A percentile compares a stretch with the other conserved stretches of the same genome.
Evolutionary conservation across 495 filamentous ascomycete genomes (phyloP).

Genomic region (Aspergillus diversus): DNA sequence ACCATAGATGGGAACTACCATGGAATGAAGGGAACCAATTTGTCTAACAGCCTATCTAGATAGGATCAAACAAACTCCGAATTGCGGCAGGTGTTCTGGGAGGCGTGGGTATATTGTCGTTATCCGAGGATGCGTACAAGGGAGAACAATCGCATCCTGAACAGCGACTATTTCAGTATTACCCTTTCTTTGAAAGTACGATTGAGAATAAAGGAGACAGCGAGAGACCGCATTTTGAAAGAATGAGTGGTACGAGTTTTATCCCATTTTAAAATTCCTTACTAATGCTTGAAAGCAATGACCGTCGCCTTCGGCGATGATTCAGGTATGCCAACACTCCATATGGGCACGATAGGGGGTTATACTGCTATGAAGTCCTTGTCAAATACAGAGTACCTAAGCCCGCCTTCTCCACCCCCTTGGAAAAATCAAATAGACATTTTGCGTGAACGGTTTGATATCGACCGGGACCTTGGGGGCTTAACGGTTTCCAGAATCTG

Average conservation of each 20-base stretch:
- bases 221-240: conserved; percentile 29
- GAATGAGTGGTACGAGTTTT: conserved; percentile 36
- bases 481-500: conserved; percentile 48
- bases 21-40: background rate
- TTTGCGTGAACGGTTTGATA: conserved; percentile 46
- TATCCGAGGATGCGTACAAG: conserved; percentile 25
- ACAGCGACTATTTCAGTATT: conserved; percentile 23
- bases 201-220: conserved; percentile 16
- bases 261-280: background rate
- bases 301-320: conserved; percentile 22
- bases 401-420: conserved; percentile 15
- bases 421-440: conserved; percentile 42
- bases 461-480: conserved; percentile 49
- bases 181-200: conserved; percentile 24
- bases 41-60: conserved; percentile 25
- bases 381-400: conserved; percentile 1
- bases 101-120: conserved; percentile 29
- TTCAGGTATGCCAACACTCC: conserved; percentile 24
- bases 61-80: conserved; percentile 17
- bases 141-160: conserved; percentile 7
- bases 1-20: background rate
- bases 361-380: conserved; percentile 23
- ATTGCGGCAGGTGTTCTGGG: conserved; percentile 31
- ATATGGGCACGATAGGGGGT: conserved; percentile 38
- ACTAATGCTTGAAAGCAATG: conserved; percentile 35